phyloP scores from a whole-genome alignment of 176 grass and related monocot genomes.

The Raddia guianensis region DNA sequence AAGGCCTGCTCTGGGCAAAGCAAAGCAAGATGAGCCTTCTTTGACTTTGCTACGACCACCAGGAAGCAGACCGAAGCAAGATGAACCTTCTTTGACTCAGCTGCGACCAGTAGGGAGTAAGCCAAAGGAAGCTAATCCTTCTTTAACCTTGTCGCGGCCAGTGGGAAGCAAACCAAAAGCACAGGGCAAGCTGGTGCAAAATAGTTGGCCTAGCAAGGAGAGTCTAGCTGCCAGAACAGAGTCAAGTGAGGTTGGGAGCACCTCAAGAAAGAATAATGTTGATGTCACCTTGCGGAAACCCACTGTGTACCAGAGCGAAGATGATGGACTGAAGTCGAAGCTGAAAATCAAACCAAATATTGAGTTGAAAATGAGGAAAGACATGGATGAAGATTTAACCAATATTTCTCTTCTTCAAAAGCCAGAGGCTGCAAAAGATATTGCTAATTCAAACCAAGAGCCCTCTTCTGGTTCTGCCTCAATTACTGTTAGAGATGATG shows the following conservation, averaged over 20 bases:
- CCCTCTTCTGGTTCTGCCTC: constrained; percentile 11
- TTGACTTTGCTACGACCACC: constrained; percentile 43
- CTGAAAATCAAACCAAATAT: constrained; percentile 63
- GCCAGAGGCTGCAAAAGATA: constrained; percentile 52
- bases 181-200: constrained; percentile 18
- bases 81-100: constrained; percentile 40
- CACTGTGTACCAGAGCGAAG: constrained; percentile 55
- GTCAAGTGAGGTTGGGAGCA: constrained; percentile 22
- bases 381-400: constrained; percentile 55
- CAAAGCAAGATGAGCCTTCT: constrained; percentile 43
- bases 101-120: constrained; percentile 28
- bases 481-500: constrained; percentile 33
- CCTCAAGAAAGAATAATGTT: constrained; percentile 29
- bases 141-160: constrained; percentile 40
- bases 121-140: constrained; percentile 14
- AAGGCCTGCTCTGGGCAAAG: constrained; percentile 39
- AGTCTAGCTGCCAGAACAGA: constrained; percentile 48
- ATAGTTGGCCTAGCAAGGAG: constrained; percentile 58
- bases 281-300: constrained; percentile 76
- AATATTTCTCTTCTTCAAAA: constrained; percentile 85
- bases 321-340: constrained; percentile 60
- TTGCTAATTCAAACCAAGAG: constrained; percentile 39
- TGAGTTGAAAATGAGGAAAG: constrained; percentile 75
- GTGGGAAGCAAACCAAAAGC: constrained; percentile 48
- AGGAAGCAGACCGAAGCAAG: constrained; percentile 41